These are phyloP conservation scores for Globisporangium middletonii DNA, from an alignment of 352 stramenopile species.

Conservation along the genomic window DNA sequence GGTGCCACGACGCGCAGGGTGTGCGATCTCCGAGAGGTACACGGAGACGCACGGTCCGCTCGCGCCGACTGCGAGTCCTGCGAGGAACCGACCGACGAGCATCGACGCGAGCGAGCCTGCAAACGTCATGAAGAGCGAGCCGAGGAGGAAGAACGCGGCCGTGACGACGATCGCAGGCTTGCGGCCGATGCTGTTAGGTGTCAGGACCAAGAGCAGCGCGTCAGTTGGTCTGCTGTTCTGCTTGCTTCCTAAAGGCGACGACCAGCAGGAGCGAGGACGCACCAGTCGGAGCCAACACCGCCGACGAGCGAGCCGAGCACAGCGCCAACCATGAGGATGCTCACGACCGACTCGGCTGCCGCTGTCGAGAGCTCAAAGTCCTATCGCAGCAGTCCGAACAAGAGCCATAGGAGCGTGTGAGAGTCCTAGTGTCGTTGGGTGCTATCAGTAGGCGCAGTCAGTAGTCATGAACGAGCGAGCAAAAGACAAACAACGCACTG, in stretches of 20 bases:
- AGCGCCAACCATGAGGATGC: conserved; percentile 60
- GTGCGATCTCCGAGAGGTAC: conserved; percentile 64
- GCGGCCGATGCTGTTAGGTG: conserved; percentile 35
- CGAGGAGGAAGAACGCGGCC: conserved; percentile 45
- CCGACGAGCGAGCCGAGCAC: conserved; percentile 56
- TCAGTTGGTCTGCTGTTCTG: not conserved
- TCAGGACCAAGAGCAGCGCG: too few species aligned
- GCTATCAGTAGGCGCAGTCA: not conserved
- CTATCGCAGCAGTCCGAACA: conserved; percentile 5
- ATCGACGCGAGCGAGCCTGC: conserved; percentile 35
- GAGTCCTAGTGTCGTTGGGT: not conserved
- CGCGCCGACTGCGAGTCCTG: conserved; percentile 52
- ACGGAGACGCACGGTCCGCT: conserved; percentile 59
- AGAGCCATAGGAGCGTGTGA: not conserved
- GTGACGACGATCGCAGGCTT: conserved; percentile 63
- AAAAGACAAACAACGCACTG: conserved; percentile 13
- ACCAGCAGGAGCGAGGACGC: not conserved
- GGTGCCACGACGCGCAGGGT: conserved; percentile 41
- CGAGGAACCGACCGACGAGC: conserved; percentile 60
- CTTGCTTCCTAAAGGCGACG: not conserved
- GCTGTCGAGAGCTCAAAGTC: conserved; percentile 48
- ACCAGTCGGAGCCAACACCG: conserved; percentile 52
- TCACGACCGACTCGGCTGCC: conserved; percentile 50
- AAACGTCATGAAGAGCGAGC: conserved; percentile 68
- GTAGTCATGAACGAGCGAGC: too few species aligned